Percentiles rank a stretch among this genome's conserved stretches.
These are phyloP conservation scores for Plasmodium vinckei DNA, from an alignment of 169 alveolate species.

Conservation along the genomic window DNA sequence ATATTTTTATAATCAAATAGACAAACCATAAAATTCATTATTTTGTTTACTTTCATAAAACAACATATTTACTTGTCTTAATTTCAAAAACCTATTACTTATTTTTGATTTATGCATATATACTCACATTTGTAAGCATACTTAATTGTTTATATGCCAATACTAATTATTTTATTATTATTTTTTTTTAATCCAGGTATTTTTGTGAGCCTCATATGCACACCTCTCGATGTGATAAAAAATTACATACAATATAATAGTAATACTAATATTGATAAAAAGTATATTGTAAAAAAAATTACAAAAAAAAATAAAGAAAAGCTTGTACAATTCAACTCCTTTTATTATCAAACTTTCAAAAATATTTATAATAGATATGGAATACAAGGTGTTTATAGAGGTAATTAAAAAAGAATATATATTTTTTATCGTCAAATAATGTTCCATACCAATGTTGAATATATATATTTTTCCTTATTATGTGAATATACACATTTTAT, in stretches of 20 bases:
- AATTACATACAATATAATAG: constrained; percentile 76
- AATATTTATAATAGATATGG: constrained; percentile 69
- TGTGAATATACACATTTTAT: background rate
- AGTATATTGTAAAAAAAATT: constrained; percentile 65
- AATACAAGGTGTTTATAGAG: constrained; percentile 65
- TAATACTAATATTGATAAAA: constrained; percentile 62
- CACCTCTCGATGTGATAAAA: constrained; percentile 81
- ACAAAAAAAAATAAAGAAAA: constrained; percentile 55
- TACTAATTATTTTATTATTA: background rate
- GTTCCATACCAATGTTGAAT: too few species aligned
- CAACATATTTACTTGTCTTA: too few species aligned
- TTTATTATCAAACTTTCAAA: constrained; percentile 63
- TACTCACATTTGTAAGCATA: background rate
- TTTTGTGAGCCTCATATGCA: constrained; percentile 73
- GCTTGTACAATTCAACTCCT: constrained; percentile 48
- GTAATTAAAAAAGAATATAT: constrained; percentile 5
- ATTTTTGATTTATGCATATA: background rate
- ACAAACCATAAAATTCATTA: too few species aligned
- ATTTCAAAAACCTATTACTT: too few species aligned
- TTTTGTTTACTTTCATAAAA: too few species aligned
- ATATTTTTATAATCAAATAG: background rate
- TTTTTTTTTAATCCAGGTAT: constrained; percentile 24
- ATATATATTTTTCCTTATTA: too few species aligned
- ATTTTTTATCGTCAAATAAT: background rate
- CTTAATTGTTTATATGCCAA: background rate